These are phyloP conservation scores for Colletotrichum spinosum DNA, from an alignment of 2,329 filamentous ascomycete species.

Conservation along the genomic window DNA sequence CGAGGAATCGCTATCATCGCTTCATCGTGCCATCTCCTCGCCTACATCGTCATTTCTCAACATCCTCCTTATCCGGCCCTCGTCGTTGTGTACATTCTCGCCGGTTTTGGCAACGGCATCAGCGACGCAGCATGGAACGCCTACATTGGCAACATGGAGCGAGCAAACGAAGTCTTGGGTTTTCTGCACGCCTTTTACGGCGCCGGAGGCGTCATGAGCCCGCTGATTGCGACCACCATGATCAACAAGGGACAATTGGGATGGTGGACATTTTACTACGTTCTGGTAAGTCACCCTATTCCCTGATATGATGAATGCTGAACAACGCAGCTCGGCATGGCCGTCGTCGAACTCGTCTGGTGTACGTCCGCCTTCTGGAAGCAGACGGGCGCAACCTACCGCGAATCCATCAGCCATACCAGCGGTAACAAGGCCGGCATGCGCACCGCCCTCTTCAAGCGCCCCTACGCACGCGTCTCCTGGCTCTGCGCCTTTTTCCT, in stretches of 20 bases:
- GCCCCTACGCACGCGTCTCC: conserved; percentile 63
- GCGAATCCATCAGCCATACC: conserved; percentile 47
- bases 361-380: conserved; percentile 68
- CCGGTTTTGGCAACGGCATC: conserved; percentile 78
- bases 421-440: conserved; percentile 44
- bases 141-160: conserved; percentile 73
- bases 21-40: conserved; percentile 69
- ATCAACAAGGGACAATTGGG: conserved; percentile 69
- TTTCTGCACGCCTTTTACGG: conserved; percentile 78
- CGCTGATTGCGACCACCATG: conserved; percentile 77
- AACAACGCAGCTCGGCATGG: conserved; percentile 59
- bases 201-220: conserved; percentile 74
- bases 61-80: conserved; percentile 78
- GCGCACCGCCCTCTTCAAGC: conserved; percentile 54
- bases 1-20: conserved; percentile 72
- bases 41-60: conserved; percentile 71
- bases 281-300: conserved; percentile 67
- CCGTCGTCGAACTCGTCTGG: conserved; percentile 64
- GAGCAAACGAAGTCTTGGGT: conserved; percentile 76
- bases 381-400: conserved; percentile 66
- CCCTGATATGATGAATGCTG: not conserved
- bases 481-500: conserved; percentile 81
- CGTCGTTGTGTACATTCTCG: conserved; percentile 72
- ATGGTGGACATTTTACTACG: conserved; percentile 82
- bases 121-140: conserved; percentile 68